Evolutionary conservation across 495 filamentous ascomycete genomes (phyloP).

Genomic region (Aspergillus funiculosus): DNA sequence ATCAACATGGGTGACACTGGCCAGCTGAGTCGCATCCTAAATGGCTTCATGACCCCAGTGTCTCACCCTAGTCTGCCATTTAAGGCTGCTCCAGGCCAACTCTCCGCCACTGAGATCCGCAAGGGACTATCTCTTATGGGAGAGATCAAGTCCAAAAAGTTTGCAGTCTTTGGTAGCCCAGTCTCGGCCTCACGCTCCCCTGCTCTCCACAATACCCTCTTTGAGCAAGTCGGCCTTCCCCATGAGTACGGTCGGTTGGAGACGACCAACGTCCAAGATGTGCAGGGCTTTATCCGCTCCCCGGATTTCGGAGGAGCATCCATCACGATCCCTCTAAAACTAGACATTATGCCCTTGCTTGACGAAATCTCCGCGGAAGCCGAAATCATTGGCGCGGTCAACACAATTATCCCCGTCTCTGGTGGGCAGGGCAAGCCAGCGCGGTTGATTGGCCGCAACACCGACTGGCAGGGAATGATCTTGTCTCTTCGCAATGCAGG

Average conservation of each 20-base stretch:
- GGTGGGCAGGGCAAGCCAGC: constrained; percentile 32
- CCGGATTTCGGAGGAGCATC: constrained; percentile 85
- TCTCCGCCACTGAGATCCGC: constrained; percentile 86
- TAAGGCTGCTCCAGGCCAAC: constrained; percentile 91
- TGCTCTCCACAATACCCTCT: constrained; percentile 82
- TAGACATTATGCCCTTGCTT: constrained; percentile 75
- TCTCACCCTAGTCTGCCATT: constrained; percentile 83
- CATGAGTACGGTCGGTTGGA: constrained; percentile 80
- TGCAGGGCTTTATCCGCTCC: constrained; percentile 61
- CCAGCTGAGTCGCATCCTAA: constrained; percentile 83
- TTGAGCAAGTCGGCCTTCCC: constrained; percentile 71
- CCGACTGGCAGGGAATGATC: constrained; percentile 93
- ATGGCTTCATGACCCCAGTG: constrained; percentile 92
- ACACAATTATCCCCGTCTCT: constrained; percentile 70
- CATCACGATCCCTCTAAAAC: constrained; percentile 92
- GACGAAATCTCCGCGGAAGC: constrained; percentile 77
- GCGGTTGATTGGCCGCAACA: constrained; percentile 78
- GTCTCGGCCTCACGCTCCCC: constrained; percentile 77
- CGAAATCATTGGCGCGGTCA: constrained; percentile 82
- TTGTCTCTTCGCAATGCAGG: constrained; percentile 71
- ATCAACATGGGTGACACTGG: constrained; percentile 93
- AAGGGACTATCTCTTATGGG: constrained; percentile 71
- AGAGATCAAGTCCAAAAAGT: constrained; percentile 67
- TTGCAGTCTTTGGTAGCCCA: constrained; percentile 83
- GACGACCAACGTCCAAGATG: constrained; percentile 59